These are phyloP conservation scores for Pseudogymnoascus pannorum DNA, from an alignment of 2,329 filamentous ascomycete genomes.

Conservation along the genomic window DNA sequence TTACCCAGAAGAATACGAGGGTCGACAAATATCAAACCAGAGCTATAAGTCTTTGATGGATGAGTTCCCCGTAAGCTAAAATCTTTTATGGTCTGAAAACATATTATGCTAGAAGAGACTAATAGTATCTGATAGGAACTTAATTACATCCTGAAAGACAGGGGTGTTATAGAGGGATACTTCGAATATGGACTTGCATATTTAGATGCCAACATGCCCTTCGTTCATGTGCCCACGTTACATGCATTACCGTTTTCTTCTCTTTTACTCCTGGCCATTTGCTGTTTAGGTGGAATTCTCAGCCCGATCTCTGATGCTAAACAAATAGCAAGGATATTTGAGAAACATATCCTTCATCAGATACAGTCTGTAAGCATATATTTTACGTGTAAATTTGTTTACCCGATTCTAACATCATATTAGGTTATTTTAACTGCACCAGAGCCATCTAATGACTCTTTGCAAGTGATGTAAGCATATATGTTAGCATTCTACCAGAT, in stretches of 20 bases:
- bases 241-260: neutral
- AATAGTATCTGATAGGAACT: neutral
- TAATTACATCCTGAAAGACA: neutral
- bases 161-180: neutral
- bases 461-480: neutral
- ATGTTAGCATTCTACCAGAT: neutral
- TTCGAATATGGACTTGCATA: neutral
- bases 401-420: neutral
- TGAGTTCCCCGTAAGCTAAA: neutral
- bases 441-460: neutral
- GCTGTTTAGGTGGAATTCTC: neutral
- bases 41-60: conserved; percentile 13
- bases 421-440: neutral
- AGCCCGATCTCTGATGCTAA: neutral
- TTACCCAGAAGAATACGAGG: conserved; percentile 36
- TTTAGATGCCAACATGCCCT: neutral
- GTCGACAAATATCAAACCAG: conserved; percentile 19
- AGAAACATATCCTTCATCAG: neutral
- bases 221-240: neutral
- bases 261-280: neutral
- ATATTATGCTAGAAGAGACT: neutral
- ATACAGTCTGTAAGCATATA: neutral
- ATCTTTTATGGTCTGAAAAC: neutral
- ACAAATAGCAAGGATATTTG: neutral
- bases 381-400: neutral